Evolutionary conservation across 495 filamentous ascomycete species (phyloP).

Genomic region (Penicillium alfredii): DNA sequence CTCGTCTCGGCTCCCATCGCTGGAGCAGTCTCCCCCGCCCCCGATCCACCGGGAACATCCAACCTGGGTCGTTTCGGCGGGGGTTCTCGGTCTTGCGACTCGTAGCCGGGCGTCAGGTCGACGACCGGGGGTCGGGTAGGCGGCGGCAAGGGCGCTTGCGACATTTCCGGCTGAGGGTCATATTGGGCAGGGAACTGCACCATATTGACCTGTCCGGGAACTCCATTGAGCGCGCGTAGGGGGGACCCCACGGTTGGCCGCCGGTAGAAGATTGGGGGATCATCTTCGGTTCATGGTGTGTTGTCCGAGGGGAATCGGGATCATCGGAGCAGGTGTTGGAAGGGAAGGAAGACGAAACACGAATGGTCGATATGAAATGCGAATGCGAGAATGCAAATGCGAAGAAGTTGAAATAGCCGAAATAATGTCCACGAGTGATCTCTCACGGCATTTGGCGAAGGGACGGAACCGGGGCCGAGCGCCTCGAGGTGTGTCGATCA

Average conservation of each 20-base stretch:
- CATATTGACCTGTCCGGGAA: constrained; percentile 27
- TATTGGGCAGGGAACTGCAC: constrained; percentile 21
- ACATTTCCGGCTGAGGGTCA: constrained; percentile 25
- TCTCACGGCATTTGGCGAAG: too few relatives aligned
- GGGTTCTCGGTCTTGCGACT: constrained; percentile 35
- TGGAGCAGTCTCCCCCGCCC: constrained; percentile 17
- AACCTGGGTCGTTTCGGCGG: constrained; percentile 36
- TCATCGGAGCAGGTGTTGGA: too few relatives aligned
- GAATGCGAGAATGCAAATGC: too few relatives aligned
- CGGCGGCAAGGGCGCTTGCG: constrained; percentile 19
- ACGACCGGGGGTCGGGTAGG: constrained; percentile 31
- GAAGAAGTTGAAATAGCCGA: too few relatives aligned
- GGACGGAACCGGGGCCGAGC: too few relatives aligned
- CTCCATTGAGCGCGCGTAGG: constrained; percentile 34
- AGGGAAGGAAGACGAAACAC: neutral
- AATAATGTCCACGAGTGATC: too few relatives aligned
- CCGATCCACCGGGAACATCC: constrained; percentile 26
- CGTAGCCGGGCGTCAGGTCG: constrained; percentile 32
- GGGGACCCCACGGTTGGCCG: constrained; percentile 40
- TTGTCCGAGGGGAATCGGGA: constrained; percentile 12
- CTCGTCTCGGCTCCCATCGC: constrained; percentile 26
- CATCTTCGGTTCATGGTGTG: constrained; percentile 44
- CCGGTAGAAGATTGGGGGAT: constrained; percentile 44
- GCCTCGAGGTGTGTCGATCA: too few relatives aligned
- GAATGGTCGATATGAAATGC: too few relatives aligned